phyloP scores from a whole-genome alignment of 768 basidiomycete genomes.

The Trametes gibbosa region DNA sequence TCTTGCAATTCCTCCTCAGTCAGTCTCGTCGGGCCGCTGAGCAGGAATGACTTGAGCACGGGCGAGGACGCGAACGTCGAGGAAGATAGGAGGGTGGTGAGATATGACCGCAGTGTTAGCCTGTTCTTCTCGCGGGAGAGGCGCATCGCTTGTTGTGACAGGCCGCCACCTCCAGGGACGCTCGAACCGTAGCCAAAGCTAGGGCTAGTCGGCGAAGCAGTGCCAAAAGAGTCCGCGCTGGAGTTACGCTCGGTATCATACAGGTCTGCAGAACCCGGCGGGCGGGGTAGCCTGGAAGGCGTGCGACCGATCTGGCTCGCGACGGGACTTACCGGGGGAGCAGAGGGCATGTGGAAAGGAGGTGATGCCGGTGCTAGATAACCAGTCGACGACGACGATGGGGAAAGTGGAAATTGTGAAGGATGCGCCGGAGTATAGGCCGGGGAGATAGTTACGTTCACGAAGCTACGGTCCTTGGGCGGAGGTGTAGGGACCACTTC shows the following conservation, averaged over 20 bases:
- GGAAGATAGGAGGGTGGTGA: conserved; percentile 74
- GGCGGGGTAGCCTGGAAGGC: not conserved
- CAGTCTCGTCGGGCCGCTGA: conserved; percentile 70
- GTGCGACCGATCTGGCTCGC: conserved; percentile 8
- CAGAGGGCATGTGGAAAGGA: not conserved
- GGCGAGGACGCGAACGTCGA: conserved; percentile 79
- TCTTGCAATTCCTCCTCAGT: conserved; percentile 77
- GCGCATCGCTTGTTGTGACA: conserved; percentile 32
- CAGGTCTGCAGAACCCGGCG: not conserved
- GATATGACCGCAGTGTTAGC: conserved; percentile 88
- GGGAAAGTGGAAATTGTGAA: not conserved
- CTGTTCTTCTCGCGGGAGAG: conserved; percentile 93
- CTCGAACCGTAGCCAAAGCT: conserved; percentile 13
- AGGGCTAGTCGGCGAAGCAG: conserved; percentile 16
- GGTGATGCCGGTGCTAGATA: conserved; percentile 6
- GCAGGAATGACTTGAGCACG: conserved; percentile 81
- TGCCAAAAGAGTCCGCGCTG: conserved; percentile 27
- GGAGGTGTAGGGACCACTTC: conserved; percentile 82
- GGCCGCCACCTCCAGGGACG: conserved; percentile 11
- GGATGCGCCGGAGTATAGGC: conserved; percentile 15
- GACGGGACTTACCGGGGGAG: conserved; percentile 5
- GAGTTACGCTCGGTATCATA: conserved; percentile 16
- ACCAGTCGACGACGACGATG: conserved; percentile 5
- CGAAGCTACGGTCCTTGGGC: conserved; percentile 79
- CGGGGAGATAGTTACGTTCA: conserved; percentile 42